Percentiles rank a stretch among this genome's conserved stretches.
Conservation (phyloP, 768 basidiomycete species). For the Termitomyces sp. region DNA sequence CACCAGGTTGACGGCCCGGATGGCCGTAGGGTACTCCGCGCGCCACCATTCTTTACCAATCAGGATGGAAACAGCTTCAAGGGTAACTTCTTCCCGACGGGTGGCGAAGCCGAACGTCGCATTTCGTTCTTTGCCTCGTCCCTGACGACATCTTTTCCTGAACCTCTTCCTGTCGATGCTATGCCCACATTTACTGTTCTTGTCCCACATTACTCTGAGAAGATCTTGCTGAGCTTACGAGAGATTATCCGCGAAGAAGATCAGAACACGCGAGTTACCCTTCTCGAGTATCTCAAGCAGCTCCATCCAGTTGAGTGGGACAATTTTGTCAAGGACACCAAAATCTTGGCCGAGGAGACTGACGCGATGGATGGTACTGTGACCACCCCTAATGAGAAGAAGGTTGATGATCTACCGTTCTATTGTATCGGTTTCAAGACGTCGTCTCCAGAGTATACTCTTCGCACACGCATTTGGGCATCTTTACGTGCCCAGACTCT, state of each 20-base stretch:
- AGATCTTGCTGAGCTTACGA: slow-evolving; percentile 92
- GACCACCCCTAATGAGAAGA: slow-evolving; percentile 72
- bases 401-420: slow-evolving; percentile 93
- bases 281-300: slow-evolving; percentile 97
- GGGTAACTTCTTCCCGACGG: slow-evolving; percentile 87
- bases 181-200: slow-evolving; percentile 99
- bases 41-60: slow-evolving; percentile 97
- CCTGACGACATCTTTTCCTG: slow-evolving; percentile 91
- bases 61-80: slow-evolving; percentile 72
- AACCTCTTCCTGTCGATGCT: slow-evolving; percentile 92
- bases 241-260: slow-evolving; percentile 99
- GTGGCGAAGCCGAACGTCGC: slow-evolving; percentile 94
- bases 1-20: slow-evolving; percentile 92
- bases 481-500: slow-evolving; percentile 97
- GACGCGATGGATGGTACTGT: slow-evolving; percentile 52
- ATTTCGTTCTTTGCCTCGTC: slow-evolving; percentile 99
- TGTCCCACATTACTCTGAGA: slow-evolving; percentile 98
- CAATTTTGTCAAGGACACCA: slow-evolving; percentile 99
- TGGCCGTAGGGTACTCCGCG: slow-evolving; percentile 88
- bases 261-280: slow-evolving; percentile 91
- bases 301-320: slow-evolving; percentile 99
- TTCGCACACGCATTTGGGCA: slow-evolving; percentile 99
- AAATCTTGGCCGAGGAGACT: slow-evolving; percentile 94
- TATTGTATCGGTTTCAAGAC: slow-evolving; percentile 99
- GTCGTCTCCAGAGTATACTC: slow-evolving; percentile 96